These are phyloP conservation scores for Spathaspora sp. DNA, from an alignment of 805 yeast species.

Conservation along the genomic window DNA sequence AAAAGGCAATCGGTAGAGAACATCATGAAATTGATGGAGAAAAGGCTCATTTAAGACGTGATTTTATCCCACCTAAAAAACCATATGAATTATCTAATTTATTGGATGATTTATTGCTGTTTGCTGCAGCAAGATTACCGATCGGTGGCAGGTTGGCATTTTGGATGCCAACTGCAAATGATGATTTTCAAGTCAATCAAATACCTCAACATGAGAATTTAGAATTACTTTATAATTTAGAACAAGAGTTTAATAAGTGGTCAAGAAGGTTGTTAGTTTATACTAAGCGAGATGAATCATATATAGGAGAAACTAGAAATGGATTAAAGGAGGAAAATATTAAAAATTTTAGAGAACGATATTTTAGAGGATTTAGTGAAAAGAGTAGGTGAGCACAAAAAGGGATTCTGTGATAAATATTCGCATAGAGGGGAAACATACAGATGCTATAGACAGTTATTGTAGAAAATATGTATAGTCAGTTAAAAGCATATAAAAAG, in stretches of 20 bases:
- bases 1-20: slow-evolving; percentile 71
- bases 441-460: background rate
- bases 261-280: slow-evolving; percentile 82
- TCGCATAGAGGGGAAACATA: background rate
- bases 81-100: slow-evolving; percentile 78
- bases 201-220: slow-evolving; percentile 78
- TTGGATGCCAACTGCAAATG: slow-evolving; percentile 98
- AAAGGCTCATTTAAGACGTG: slow-evolving; percentile 70
- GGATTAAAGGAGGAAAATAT: slow-evolving; percentile 48
- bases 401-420: background rate
- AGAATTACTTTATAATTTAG: slow-evolving; percentile 68
- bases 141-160: slow-evolving; percentile 79
- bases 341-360: slow-evolving; percentile 64
- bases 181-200: slow-evolving; percentile 62
- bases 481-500: too few species aligned
- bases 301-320: slow-evolving; percentile 45
- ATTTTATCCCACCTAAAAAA: slow-evolving; percentile 89
- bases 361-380: slow-evolving; percentile 62
- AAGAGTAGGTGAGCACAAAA: slow-evolving; percentile 18
- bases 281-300: slow-evolving; percentile 52
- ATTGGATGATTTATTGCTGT: slow-evolving; percentile 72
- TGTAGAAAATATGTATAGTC: background rate
- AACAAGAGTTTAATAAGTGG: slow-evolving; percentile 92
- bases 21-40: slow-evolving; percentile 72
- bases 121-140: slow-evolving; percentile 69